Evolutionary conservation across 352 stramenopile species (phyloP).

Genomic region (Phytophthora boehmeriae): DNA sequence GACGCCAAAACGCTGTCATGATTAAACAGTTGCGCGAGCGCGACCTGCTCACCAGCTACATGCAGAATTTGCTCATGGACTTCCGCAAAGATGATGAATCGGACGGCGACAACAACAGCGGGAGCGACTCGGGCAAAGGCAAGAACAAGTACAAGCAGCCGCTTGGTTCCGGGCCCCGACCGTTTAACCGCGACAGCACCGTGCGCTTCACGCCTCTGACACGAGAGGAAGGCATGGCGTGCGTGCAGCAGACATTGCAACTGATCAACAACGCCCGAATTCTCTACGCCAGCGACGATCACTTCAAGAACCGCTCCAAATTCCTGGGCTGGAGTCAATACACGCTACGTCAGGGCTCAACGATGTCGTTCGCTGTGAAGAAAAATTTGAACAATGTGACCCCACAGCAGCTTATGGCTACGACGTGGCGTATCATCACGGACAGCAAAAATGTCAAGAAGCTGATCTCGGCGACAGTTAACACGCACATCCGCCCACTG

Average conservation of each 20-base stretch:
- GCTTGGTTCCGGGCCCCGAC: constrained; percentile 18
- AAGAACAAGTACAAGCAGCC: constrained; percentile 8
- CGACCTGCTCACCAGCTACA: constrained; percentile 55
- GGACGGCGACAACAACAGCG: constrained; percentile 24
- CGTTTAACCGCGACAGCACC: constrained; percentile 21
- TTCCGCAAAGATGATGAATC: constrained; percentile 32
- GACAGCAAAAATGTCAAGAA: constrained; percentile 35
- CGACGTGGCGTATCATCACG: constrained; percentile 49
- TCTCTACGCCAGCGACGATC: constrained; percentile 36
- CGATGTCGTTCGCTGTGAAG: constrained; percentile 57
- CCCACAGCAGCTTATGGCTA: constrained; percentile 28
- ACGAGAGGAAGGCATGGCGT: constrained; percentile 33
- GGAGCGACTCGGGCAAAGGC: constrained; percentile 9
- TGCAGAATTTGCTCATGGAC: constrained; percentile 63
- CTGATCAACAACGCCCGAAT: constrained; percentile 40
- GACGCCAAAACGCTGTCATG: constrained; percentile 51
- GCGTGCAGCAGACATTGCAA: constrained; percentile 35
- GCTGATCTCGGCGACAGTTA: constrained; percentile 43
- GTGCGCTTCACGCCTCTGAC: constrained; percentile 47
- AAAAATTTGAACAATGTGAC: constrained; percentile 43
- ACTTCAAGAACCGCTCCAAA: constrained; percentile 32
- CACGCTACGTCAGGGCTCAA: constrained; percentile 37
- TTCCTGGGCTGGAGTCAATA: constrained; percentile 65
- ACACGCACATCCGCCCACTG: constrained; percentile 44
- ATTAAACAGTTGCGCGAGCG: constrained; percentile 39